Evolutionary conservation across 331 rosid genomes (phyloP), one percentile per base, ranked within the genome.

Genomic region (Dryas integrifolia): DNA sequence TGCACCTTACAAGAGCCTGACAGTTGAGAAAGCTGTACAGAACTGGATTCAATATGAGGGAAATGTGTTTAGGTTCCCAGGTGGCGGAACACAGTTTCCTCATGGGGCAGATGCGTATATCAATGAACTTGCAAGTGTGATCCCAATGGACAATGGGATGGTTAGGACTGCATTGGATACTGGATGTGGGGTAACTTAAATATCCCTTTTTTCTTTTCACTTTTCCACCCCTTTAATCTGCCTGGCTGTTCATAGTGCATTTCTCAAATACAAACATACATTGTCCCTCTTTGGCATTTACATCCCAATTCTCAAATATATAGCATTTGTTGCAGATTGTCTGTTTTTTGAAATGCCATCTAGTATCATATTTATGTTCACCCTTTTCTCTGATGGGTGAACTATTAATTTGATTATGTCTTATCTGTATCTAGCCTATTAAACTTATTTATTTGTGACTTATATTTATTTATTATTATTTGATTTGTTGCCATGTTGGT

Each of bases 81-180:
- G 96, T 76, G 97, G 97, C 41, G 97, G 97, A 67, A 89, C 97
- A 1, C 96, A 89, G 85, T 92, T 92, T 85, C 97, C 97, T 39
- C 81, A 80, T 4, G 97, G 97, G 46, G 97, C 97, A 51, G 96
- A 92, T 83, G 88, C 88, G 40, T 92, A 92, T 65, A 89, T 92
- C 58, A 73, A 82, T 62, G 79, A 87, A 78, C 96, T 92, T 26
- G 97, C 96, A 45, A 72, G 84, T 66, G 90, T 83, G 66, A 85
- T 92, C 52, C 97, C 96, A 0, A 46, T 92, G 15, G 83, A 82
- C 62, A 83, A 77, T 77, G 97, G 96, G 66, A 83, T 84, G 79
- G 83, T 92, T 68, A 83, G 97, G 79, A 92, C 90, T 68, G 94
- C 85, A 7, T 75, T 92, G 64, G 97, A 92, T 74, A 89, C 96